Conservation (phyloP, 768 basidiomycete species). For the Agaricus sinodeliciosus region DNA sequence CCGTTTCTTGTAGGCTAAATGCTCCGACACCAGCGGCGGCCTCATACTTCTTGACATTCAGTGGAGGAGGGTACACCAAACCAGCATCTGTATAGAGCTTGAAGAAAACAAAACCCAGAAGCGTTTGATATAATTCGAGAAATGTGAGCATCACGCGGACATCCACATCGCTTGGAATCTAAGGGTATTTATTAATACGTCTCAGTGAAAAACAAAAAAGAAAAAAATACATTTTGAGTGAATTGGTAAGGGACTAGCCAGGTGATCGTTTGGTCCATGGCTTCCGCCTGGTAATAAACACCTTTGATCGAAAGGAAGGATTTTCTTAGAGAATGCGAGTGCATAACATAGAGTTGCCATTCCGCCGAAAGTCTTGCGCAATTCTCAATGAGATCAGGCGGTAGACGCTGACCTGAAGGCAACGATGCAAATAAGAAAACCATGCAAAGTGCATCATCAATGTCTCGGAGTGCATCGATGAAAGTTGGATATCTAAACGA, state of each 20-base stretch:
- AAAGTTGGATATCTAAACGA: conserved; percentile 89
- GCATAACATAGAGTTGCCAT: conserved; percentile 96
- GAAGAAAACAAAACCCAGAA: conserved; percentile 93
- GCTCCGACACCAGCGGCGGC: conserved; percentile 84
- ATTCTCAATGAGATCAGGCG: conserved; percentile 81
- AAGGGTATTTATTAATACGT: conserved; percentile 7
- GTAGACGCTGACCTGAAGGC: conserved; percentile 78
- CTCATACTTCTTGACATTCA: conserved; percentile 81
- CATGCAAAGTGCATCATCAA: conserved; percentile 96
- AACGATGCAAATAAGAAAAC: conserved; percentile 87
- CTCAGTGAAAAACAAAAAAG: conserved; percentile 1
- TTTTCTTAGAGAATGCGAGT: conserved; percentile 76
- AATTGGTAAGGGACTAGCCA: conserved; percentile 99
- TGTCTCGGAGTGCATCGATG: conserved; percentile 89
- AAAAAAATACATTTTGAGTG: conserved; percentile 73
- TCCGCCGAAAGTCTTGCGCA: conserved; percentile 87
- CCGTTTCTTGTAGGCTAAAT: conserved; percentile 61
- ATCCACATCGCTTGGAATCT: conserved; percentile 95
- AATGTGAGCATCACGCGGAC: conserved; percentile 98
- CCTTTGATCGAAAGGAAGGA: conserved; percentile 97
- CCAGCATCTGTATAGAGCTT: conserved; percentile 96
- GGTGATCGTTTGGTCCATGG: conserved; percentile 87
- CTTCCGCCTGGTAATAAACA: conserved; percentile 94
- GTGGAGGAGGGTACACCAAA: conserved; percentile 90
- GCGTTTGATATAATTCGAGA: conserved; percentile 94